These are phyloP conservation scores for Aureobasidium musti DNA, from an alignment of 2,329 filamentous ascomycete genomes.

Conservation along the genomic window DNA sequence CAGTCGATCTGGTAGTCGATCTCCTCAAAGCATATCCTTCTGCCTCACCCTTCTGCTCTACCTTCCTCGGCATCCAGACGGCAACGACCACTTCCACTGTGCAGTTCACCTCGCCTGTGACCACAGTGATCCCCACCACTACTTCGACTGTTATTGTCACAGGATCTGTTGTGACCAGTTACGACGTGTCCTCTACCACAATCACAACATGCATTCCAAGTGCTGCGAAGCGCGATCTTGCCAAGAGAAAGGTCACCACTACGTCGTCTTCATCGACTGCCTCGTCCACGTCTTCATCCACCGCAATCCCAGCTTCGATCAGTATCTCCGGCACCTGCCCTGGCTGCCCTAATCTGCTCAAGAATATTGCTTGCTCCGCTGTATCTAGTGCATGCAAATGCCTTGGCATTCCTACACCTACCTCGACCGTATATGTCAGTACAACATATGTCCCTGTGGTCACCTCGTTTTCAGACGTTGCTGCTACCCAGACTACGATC, in stretches of 20 bases:
- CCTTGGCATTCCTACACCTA: constrained; percentile 5
- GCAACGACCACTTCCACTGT: constrained; percentile 19
- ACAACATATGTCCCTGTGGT: constrained; percentile 2
- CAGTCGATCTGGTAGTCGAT: background rate
- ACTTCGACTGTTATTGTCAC: background rate
- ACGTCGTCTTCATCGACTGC: constrained; percentile 22
- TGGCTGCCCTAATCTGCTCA: background rate
- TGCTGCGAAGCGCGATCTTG: constrained; percentile 9
- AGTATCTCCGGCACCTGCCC: background rate
- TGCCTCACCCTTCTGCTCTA: constrained; percentile 31
- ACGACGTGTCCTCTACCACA: constrained; percentile 13
- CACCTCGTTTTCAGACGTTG: background rate
- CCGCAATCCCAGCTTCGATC: constrained; percentile 17
- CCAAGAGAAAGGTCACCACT: constrained; percentile 26
- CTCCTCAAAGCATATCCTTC: background rate
- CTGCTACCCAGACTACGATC: constrained; percentile 3
- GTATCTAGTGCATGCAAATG: constrained; percentile 8
- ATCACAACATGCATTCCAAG: constrained; percentile 10
- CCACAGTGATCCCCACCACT: constrained; percentile 18
- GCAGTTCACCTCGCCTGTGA: constrained; percentile 18
- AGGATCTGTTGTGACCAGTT: background rate
- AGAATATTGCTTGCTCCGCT: constrained; percentile 14
- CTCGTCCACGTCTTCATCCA: constrained; percentile 28
- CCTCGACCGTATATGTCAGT: constrained; percentile 12
- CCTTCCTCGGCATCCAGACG: constrained; percentile 26